Evolutionary conservation across 2,329 filamentous ascomycete genomes (phyloP).

Genomic region (Tympanopsis confertula): DNA sequence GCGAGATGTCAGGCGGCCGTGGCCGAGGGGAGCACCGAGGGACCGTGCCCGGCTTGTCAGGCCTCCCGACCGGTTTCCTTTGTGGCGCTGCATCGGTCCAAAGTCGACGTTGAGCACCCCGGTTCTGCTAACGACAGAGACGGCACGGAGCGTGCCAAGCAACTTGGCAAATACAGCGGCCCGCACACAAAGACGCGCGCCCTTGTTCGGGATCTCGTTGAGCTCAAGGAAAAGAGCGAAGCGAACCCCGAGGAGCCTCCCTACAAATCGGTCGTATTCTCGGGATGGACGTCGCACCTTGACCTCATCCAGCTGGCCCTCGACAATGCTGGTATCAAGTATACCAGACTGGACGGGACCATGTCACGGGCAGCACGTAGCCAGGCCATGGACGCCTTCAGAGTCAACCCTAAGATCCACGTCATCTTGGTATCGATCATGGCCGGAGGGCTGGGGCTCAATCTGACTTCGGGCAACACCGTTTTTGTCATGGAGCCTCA

Average conservation of each 20-base stretch:
- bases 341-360: conserved; percentile 76
- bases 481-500: conserved; percentile 98
- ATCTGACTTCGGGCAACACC: conserved; percentile 72
- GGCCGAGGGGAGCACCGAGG: conserved; percentile 26
- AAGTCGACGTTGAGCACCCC: conserved; percentile 43
- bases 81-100: conserved; percentile 54
- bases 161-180: conserved; percentile 53
- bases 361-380: conserved; percentile 70
- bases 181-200: conserved; percentile 88
- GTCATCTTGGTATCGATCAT: conserved; percentile 87
- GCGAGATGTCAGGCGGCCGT: conserved; percentile 30
- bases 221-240: conserved; percentile 50
- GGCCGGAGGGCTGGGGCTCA: conserved; percentile 83
- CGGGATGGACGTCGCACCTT: conserved; percentile 88
- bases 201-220: conserved; percentile 60
- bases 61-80: conserved; percentile 50
- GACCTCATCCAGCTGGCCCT: conserved; percentile 83
- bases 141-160: conserved; percentile 12
- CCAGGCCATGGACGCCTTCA: conserved; percentile 66
- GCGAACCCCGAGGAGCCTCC: conserved; percentile 54
- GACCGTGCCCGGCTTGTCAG: conserved; percentile 60
- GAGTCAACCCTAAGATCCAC: conserved; percentile 56
- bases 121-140: conserved; percentile 30
- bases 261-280: conserved; percentile 89
- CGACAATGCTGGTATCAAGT: conserved; percentile 51